These are phyloP conservation scores for Rossbeevera mucosa DNA, from an alignment of 768 basidiomycete species.

Conservation along the genomic window DNA sequence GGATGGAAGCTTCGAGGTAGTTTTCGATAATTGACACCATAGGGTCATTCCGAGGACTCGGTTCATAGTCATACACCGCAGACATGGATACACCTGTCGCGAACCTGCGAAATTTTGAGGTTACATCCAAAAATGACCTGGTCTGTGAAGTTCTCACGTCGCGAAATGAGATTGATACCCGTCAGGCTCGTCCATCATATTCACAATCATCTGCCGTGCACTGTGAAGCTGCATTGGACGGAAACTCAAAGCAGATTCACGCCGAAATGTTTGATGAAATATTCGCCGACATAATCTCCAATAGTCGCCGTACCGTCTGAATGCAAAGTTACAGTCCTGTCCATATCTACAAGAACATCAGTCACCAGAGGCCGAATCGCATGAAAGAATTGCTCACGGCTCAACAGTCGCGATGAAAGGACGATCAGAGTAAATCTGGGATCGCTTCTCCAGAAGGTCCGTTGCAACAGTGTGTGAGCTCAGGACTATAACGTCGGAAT, in stretches of 20 bases:
- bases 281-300: conserved; percentile 2
- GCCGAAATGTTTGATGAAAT: conserved; percentile 1
- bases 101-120: neutral
- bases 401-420: conserved; percentile 7
- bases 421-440: conserved; percentile 39
- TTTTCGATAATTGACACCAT: neutral
- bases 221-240: conserved; percentile 5
- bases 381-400: neutral
- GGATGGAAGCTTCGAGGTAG: neutral
- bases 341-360: conserved; percentile 3
- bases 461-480: conserved; percentile 38
- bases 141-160: neutral
- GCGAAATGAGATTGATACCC: neutral
- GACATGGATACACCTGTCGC: neutral
- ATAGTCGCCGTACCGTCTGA: conserved; percentile 3
- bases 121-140: neutral
- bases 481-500: conserved; percentile 40
- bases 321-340: conserved; percentile 1
- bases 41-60: conserved; percentile 1
- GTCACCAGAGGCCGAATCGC: neutral
- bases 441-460: conserved; percentile 44
- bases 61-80: neutral
- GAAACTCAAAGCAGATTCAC: neutral
- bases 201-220: neutral
- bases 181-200: neutral